Conservation (phyloP, 1,284 basidiomycete genomes). For the Ceratobasidium theobromae region DNA sequence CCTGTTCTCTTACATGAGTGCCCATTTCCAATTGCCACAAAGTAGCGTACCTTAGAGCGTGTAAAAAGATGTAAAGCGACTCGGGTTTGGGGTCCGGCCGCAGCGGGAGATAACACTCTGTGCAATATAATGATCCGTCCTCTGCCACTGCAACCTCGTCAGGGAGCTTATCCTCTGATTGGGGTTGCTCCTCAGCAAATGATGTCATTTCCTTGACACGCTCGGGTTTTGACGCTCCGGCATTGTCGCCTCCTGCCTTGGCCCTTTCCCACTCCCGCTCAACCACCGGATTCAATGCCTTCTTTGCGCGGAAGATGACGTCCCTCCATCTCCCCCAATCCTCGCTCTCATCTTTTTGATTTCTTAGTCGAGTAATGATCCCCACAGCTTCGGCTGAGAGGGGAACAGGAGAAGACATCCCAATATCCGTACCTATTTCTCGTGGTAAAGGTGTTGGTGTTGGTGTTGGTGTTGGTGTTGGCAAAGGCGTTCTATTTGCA, state of each 20-base stretch:
- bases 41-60: constrained; percentile 80
- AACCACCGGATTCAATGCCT: constrained; percentile 42
- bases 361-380: constrained; percentile 80
- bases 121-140: constrained; percentile 59
- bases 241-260: background rate
- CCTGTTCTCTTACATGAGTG: constrained; percentile 2
- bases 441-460: constrained; percentile 61
- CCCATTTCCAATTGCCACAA: background rate
- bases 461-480: background rate
- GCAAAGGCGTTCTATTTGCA: constrained; percentile 25
- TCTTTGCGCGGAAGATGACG: constrained; percentile 72
- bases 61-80: constrained; percentile 89
- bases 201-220: constrained; percentile 9
- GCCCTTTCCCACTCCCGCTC: constrained; percentile 22
- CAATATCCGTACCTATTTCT: constrained; percentile 83
- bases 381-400: constrained; percentile 82
- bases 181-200: background rate
- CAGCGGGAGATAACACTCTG: constrained; percentile 85
- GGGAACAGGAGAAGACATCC: constrained; percentile 84
- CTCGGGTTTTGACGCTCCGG: background rate
- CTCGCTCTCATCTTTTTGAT: constrained; percentile 91
- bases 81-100: constrained; percentile 90
- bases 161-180: constrained; percentile 21
- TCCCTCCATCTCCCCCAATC: constrained; percentile 91
- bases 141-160: constrained; percentile 26